phyloP scores from a whole-genome alignment of 2,329 filamentous ascomycete species.

The Bipolaris zeicola region DNA sequence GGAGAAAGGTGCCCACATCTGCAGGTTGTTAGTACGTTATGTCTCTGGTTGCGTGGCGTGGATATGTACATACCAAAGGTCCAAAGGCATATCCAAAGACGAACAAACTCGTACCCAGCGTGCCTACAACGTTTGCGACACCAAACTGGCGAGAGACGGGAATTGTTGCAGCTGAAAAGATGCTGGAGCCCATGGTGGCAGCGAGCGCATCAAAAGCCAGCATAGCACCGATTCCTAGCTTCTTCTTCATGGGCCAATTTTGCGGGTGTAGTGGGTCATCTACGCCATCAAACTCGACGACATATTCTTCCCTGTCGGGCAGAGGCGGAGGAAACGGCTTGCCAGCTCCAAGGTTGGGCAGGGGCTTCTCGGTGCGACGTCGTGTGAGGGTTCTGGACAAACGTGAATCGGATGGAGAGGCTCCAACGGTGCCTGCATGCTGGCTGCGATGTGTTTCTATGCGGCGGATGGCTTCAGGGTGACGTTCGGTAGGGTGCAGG shows the following conservation, averaged over 20 bases:
- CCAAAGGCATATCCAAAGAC: conserved; percentile 49
- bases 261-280: conserved; percentile 85
- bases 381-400: conserved; percentile 48
- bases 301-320: conserved; percentile 75
- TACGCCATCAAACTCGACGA: conserved; percentile 81
- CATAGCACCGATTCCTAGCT: conserved; percentile 70
- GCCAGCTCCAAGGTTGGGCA: conserved; percentile 72
- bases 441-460: conserved; percentile 75
- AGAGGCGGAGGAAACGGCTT: conserved; percentile 74
- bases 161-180: conserved; percentile 49
- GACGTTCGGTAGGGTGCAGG: conserved; percentile 59
- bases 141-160: conserved; percentile 38
- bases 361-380: conserved; percentile 53
- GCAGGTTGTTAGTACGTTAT: conserved; percentile 2
- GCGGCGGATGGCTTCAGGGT: conserved; percentile 71
- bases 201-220: conserved; percentile 75
- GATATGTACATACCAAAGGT: conserved; percentile 31
- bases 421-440: conserved; percentile 72
- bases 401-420: conserved; percentile 48
- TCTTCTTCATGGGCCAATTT: conserved; percentile 84
- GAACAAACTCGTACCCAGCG: conserved; percentile 42
- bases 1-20: conserved; percentile 57
- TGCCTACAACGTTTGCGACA: conserved; percentile 39
- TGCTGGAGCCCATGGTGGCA: conserved; percentile 66
- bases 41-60: not conserved